Conservation (phyloP, 768 basidiomycete species). For the Podaxis sp. region DNA sequence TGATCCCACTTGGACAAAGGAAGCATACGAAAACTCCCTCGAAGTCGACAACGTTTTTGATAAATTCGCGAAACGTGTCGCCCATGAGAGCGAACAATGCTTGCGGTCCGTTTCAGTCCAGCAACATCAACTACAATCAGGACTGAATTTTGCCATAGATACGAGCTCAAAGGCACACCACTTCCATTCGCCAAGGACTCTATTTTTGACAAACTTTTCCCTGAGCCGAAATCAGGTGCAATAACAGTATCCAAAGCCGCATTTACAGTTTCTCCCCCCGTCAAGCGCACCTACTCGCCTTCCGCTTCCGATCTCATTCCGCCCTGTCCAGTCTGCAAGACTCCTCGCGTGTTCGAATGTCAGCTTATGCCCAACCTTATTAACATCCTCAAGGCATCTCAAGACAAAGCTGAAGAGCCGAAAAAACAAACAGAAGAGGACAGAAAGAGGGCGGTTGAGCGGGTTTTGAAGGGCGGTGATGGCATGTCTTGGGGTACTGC, state of each 20-base stretch:
- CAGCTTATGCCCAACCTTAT: slow-evolving; percentile 96
- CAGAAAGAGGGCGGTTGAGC: slow-evolving; percentile 57
- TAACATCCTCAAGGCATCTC: slow-evolving; percentile 51
- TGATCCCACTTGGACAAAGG: slow-evolving; percentile 56
- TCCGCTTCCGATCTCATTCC: slow-evolving; percentile 38
- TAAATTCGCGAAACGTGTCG: slow-evolving; percentile 70
- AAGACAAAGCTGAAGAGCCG: slow-evolving; percentile 18
- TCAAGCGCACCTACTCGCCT: slow-evolving; percentile 52
- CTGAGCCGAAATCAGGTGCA: slow-evolving; percentile 38
- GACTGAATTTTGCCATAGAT: slow-evolving; percentile 41
- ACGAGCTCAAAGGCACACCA: slow-evolving; percentile 83
- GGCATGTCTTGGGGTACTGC: slow-evolving; percentile 97
- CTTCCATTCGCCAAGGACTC: slow-evolving; percentile 81
- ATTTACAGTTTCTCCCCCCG: slow-evolving; percentile 48
- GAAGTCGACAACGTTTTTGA: slow-evolving; percentile 85
- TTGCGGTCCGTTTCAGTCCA: slow-evolving; percentile 55
- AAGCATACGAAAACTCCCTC: slow-evolving; percentile 78
- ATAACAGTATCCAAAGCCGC: slow-evolving; percentile 57
- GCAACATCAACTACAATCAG: background rate
- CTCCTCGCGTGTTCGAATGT: slow-evolving; percentile 78
- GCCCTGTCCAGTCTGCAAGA: slow-evolving; percentile 62
- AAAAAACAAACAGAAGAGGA: slow-evolving; percentile 59
- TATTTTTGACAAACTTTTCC: slow-evolving; percentile 73
- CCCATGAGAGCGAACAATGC: slow-evolving; percentile 75
- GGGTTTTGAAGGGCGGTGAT: slow-evolving; percentile 43